These are phyloP conservation scores for Pedinophyceae sp. DNA, from an alignment of 139 green algal genomes.

Conservation along the genomic window DNA sequence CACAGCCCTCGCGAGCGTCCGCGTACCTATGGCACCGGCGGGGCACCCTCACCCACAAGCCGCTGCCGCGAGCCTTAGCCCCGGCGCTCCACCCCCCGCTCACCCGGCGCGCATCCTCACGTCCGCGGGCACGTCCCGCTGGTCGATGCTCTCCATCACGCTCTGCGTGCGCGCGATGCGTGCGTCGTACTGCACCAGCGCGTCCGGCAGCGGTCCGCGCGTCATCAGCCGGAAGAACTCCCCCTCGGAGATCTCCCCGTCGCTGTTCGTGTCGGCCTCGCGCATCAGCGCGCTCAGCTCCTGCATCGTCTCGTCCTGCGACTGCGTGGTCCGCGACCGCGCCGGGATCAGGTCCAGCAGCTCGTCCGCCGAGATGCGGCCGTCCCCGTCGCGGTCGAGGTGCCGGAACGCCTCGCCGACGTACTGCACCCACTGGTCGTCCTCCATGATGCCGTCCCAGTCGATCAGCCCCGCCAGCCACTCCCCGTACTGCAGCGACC, in stretches of 20 bases:
- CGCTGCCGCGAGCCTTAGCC: no score
- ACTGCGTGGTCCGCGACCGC: not conserved
- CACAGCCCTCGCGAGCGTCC: no score
- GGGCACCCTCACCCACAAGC: no score
- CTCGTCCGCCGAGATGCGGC: not conserved
- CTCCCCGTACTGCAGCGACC: not conserved
- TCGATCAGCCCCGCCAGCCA: not conserved
- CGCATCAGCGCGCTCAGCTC: slow-evolving; percentile 58
- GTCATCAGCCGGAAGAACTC: slow-evolving; percentile 31
- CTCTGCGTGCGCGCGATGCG: slow-evolving; percentile 43
- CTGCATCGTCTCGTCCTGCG: slow-evolving; percentile 7
- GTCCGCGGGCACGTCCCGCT: no score
- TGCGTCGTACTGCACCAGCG: slow-evolving; percentile 38
- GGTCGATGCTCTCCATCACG: no score
- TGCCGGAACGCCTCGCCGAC: not conserved
- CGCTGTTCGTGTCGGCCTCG: slow-evolving; percentile 48
- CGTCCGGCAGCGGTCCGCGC: slow-evolving; percentile 30
- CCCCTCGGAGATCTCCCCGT: slow-evolving; percentile 49
- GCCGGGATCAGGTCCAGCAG: not conserved
- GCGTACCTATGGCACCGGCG: no score
- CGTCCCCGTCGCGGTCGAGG: not conserved
- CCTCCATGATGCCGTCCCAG: not conserved
- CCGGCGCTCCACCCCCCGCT: no score
- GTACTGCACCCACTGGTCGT: not conserved
- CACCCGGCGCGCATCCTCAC: no score